These are phyloP conservation scores for Albizia julibrissin DNA, from an alignment of 306 rosid genomes.

Conservation along the genomic window DNA sequence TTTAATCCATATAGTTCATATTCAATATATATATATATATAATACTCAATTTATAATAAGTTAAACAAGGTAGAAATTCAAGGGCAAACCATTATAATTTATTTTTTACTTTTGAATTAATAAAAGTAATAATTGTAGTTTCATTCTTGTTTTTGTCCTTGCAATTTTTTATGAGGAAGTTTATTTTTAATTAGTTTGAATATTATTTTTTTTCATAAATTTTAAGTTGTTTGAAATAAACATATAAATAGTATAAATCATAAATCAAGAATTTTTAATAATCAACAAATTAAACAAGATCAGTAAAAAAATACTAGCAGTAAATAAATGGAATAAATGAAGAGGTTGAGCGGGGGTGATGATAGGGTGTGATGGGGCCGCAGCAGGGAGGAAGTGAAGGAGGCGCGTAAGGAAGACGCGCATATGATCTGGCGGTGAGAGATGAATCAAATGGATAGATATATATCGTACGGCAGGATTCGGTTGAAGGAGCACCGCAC, in stretches of 20 bases:
- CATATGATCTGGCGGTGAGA: neutral
- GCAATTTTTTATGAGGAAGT: neutral
- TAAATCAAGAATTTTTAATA: too few relatives aligned
- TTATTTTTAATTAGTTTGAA: too few relatives aligned
- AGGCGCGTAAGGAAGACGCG: neutral
- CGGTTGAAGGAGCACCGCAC: neutral
- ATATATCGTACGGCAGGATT: slow-evolving; percentile 13
- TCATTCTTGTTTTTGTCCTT: neutral
- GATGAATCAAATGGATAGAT: neutral
- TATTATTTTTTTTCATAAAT: too few relatives aligned
- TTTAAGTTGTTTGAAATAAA: too few relatives aligned
- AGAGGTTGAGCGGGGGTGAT: neutral
- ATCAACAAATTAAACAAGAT: neutral
- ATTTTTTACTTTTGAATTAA: too few relatives aligned
- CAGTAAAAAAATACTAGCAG: too few relatives aligned
- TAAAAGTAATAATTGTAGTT: neutral
- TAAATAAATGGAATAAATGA: neutral
- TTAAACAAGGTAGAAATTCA: too few relatives aligned
- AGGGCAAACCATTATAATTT: neutral
- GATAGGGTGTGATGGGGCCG: neutral
- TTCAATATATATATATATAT: too few relatives aligned
- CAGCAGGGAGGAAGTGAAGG: neutral
- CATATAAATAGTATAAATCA: too few relatives aligned
- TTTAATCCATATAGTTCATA: too few relatives aligned
- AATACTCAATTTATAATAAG: too few relatives aligned